A percentile compares a stretch with the other conserved stretches of the same genome.
phyloP scores from a whole-genome alignment of 148 eudicot genomes.

The Nepenthes gracilis region DNA sequence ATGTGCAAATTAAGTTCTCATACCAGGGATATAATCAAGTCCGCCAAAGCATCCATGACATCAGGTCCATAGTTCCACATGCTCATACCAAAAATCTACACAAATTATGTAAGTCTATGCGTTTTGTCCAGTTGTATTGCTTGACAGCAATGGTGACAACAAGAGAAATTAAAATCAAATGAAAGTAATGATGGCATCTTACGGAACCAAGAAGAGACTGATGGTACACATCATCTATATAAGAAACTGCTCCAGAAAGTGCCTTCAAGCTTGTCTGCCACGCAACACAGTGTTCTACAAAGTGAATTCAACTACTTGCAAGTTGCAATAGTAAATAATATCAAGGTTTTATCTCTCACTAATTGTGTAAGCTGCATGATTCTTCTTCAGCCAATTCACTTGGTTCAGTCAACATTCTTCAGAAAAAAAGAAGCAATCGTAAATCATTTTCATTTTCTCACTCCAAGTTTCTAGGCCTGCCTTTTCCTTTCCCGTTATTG shows the following conservation, averaged over 20 bases:
- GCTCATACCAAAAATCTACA: slow-evolving; percentile 66
- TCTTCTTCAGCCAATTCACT: no score
- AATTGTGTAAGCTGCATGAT: no score
- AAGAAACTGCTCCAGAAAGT: slow-evolving; percentile 61
- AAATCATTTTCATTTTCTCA: no score
- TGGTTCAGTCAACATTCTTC: no score
- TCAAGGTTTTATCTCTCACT: no score
- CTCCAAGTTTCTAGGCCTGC: no score
- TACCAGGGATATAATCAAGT: slow-evolving; percentile 68
- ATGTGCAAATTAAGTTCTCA: slow-evolving; percentile 8
- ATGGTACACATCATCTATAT: slow-evolving; percentile 47
- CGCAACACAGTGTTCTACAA: slow-evolving; percentile 5
- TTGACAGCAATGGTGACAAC: not conserved
- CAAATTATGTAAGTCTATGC: not conserved
- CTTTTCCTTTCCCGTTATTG: no score
- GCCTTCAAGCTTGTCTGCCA: slow-evolving; percentile 64
- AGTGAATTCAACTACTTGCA: not conserved
- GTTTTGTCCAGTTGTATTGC: not conserved
- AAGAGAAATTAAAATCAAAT: not conserved
- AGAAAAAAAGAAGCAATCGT: no score
- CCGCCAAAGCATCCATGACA: slow-evolving; percentile 88
- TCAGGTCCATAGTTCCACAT: slow-evolving; percentile 77
- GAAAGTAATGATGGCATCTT: slow-evolving; percentile 16
- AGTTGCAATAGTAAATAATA: not conserved
- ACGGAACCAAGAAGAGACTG: slow-evolving; percentile 48